Evolutionary conservation across 2,329 filamentous ascomycete genomes (phyloP).

Genomic region (Didymella keratinophila): DNA sequence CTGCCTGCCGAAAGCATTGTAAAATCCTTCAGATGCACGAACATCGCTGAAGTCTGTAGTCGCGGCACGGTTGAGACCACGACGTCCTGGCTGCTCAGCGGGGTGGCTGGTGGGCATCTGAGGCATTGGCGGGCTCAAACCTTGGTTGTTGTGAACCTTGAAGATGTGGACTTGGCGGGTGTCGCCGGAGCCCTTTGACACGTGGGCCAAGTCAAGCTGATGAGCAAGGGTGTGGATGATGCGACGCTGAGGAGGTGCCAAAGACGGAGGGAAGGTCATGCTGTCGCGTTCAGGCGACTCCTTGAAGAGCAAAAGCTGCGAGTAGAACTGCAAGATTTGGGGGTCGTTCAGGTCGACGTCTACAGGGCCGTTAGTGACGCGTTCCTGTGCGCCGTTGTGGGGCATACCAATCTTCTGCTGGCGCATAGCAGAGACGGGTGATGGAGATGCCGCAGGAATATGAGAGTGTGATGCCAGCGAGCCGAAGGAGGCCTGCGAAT

Average conservation of each 20-base stretch:
- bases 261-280: slow-evolving; percentile 80
- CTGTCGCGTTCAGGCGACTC: slow-evolving; percentile 79
- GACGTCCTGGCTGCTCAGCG: slow-evolving; percentile 75
- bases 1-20: slow-evolving; percentile 79
- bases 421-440: slow-evolving; percentile 68
- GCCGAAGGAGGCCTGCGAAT: slow-evolving; percentile 86
- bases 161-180: slow-evolving; percentile 90
- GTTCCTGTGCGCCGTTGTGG: slow-evolving; percentile 15
- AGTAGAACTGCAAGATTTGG: slow-evolving; percentile 85
- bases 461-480: slow-evolving; percentile 73
- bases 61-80: slow-evolving; percentile 89
- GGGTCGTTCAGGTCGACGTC: slow-evolving; percentile 93
- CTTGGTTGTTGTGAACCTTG: slow-evolving; percentile 68
- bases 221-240: slow-evolving; percentile 94
- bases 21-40: slow-evolving; percentile 76
- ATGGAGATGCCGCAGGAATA: slow-evolving; percentile 70
- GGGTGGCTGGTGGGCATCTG: slow-evolving; percentile 67
- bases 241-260: slow-evolving; percentile 83
- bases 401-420: slow-evolving; percentile 55
- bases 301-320: slow-evolving; percentile 88
- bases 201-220: slow-evolving; percentile 90
- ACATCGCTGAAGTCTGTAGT: slow-evolving; percentile 94
- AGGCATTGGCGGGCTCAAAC: slow-evolving; percentile 69
- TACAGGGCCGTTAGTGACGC: slow-evolving; percentile 40
- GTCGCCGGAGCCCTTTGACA: slow-evolving; percentile 87